Percentiles rank a stretch among this genome's conserved stretches.
Conservation (phyloP, 1,284 basidiomycete genomes). For the Leccinum angustisporum region DNA sequence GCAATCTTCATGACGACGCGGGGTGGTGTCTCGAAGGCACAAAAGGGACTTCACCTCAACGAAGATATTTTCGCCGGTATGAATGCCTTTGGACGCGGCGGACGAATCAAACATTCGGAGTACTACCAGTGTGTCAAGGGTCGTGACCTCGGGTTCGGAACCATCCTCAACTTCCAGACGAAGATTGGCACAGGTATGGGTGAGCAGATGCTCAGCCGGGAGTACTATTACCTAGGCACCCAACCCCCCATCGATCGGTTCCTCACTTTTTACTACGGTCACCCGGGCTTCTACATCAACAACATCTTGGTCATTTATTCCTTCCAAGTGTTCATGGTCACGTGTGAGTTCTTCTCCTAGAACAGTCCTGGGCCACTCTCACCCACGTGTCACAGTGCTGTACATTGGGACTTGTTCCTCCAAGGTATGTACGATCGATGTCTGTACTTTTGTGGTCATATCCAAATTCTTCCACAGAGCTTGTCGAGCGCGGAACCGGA, state of each 20-base stretch:
- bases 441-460: not conserved
- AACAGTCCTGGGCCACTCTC: conserved; percentile 2
- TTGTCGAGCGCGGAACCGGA: conserved; percentile 91
- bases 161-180: conserved; percentile 99
- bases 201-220: conserved; percentile 98
- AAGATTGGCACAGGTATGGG: conserved; percentile 99
- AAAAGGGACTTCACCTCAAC: conserved; percentile 98
- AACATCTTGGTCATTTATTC: conserved; percentile 98
- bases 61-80: conserved; percentile 99
- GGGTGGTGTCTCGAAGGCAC: conserved; percentile 98
- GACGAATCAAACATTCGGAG: conserved; percentile 99
- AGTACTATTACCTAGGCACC: conserved; percentile 99
- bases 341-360: conserved; percentile 52
- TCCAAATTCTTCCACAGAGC: conserved; percentile 50
- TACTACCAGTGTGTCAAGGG: conserved; percentile 99
- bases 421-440: conserved; percentile 63
- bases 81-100: conserved; percentile 98
- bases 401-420: conserved; percentile 94
- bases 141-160: conserved; percentile 98
- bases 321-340: conserved; percentile 94
- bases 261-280: conserved; percentile 99
- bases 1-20: conserved; percentile 98
- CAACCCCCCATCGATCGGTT: conserved; percentile 98
- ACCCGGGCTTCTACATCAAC: conserved; percentile 99
- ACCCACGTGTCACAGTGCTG: conserved; percentile 53